phyloP scores from a whole-genome alignment of 2,329 filamentous ascomycete species.

The Arthroderma sp. region DNA sequence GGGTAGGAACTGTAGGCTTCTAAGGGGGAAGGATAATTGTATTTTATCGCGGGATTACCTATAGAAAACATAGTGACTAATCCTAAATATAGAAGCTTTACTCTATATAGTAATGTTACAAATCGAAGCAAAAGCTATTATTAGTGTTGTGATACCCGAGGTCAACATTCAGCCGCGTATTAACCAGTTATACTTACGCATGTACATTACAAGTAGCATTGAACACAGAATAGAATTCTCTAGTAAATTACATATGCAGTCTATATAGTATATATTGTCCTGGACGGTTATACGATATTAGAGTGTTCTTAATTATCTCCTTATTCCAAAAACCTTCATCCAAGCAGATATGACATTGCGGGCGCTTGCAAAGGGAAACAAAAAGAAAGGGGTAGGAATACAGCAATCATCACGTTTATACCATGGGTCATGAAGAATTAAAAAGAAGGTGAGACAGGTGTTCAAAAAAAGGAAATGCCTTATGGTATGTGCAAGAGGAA shows the following conservation, averaged over 20 bases:
- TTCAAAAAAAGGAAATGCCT: not conserved
- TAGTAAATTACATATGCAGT: not conserved
- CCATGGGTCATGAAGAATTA: slow-evolving; percentile 2
- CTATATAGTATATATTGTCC: not conserved
- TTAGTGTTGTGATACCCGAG: too few relatives aligned
- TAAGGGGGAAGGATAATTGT: too few relatives aligned
- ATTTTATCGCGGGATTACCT: too few relatives aligned
- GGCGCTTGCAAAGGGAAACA: not conserved
- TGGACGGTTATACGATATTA: not conserved
- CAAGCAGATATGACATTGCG: not conserved
- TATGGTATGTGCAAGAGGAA: slow-evolving; percentile 2
- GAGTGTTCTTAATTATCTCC: not conserved
- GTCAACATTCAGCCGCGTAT: too few relatives aligned
- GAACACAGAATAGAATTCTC: not conserved
- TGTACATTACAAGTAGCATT: too few relatives aligned
- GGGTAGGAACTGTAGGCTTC: too few relatives aligned
- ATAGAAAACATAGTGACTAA: too few relatives aligned
- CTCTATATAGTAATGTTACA: too few relatives aligned
- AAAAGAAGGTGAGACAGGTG: not conserved
- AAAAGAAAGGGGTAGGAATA: not conserved
- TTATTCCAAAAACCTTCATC: not conserved
- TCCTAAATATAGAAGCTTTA: too few relatives aligned
- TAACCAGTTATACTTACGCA: too few relatives aligned
- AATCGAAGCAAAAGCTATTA: too few relatives aligned
- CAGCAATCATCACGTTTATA: slow-evolving; percentile 1